Evolutionary conservation across 2,329 filamentous ascomycete genomes (phyloP).

Genomic region (Aspergillus thermomutatus): DNA sequence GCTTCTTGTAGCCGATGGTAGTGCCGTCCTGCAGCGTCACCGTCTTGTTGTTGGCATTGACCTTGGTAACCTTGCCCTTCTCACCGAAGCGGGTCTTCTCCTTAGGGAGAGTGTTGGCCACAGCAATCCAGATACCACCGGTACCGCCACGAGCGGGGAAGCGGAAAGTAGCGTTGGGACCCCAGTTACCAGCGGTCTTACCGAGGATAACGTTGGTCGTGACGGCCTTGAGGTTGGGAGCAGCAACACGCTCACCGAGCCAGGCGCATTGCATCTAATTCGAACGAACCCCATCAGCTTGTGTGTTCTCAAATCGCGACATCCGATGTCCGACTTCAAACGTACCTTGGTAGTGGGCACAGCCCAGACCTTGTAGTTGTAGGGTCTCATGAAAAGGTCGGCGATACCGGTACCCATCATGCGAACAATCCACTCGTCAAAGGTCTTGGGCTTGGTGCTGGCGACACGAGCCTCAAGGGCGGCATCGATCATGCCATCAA

Average conservation of each 20-base stretch:
- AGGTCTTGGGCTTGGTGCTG: slow-evolving; percentile 90
- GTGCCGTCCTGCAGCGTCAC: slow-evolving; percentile 81
- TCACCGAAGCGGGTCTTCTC: slow-evolving; percentile 90
- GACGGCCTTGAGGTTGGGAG: slow-evolving; percentile 89
- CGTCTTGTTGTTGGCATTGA: slow-evolving; percentile 80
- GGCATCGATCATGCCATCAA: slow-evolving; percentile 95
- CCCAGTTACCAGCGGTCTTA: slow-evolving; percentile 97
- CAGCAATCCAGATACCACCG: slow-evolving; percentile 97
- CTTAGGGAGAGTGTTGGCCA: slow-evolving; percentile 86
- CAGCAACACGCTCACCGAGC: slow-evolving; percentile 97
- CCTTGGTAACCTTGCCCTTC: slow-evolving; percentile 76
- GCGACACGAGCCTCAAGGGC: slow-evolving; percentile 81
- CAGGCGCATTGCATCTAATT: slow-evolving; percentile 94
- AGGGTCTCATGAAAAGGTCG: slow-evolving; percentile 96
- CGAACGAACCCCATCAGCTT: neutral
- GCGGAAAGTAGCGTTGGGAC: slow-evolving; percentile 95
- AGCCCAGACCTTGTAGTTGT: slow-evolving; percentile 99
- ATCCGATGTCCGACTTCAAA: neutral
- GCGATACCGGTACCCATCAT: slow-evolving; percentile 87
- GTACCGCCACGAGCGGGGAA: slow-evolving; percentile 96
- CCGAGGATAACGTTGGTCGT: slow-evolving; percentile 92
- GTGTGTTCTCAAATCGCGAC: neutral
- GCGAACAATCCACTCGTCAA: slow-evolving; percentile 97
- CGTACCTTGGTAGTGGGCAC: slow-evolving; percentile 92
- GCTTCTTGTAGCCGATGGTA: slow-evolving; percentile 84